Base-by-base conservation (phyloP, 2,329 filamentous ascomycete genomes). In the Aureobasidium sp. region DNA sequence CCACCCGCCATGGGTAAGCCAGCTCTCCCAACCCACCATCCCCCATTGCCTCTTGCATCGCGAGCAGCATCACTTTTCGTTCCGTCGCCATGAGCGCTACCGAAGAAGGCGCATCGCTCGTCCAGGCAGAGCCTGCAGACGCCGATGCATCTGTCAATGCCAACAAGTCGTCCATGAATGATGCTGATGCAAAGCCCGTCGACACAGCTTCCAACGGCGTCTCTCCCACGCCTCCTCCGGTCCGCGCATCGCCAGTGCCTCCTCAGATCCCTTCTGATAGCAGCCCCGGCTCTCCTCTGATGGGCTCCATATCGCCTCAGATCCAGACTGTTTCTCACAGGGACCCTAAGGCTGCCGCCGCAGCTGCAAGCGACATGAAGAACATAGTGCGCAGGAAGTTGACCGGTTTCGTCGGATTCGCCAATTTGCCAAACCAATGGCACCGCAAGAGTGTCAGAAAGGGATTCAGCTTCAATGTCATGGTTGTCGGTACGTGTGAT, bases 401-500 rank as follows among this genome's bases (percentile, higher is more conserved):
- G 75, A 97, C 94, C 56, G 94, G 94, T 74, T 99, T 97, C 72
- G 94, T 99, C 72, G 94, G 94, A 68, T 99, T 99, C 74, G 94
- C 94, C 77, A 99, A 99, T 77, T 80, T 99, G 75, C 94, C 94
- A 67, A 99, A 99, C 81, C 94, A 99, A 80, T 99, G 94, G 94
- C 94, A 99, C 83, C 93, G 94, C 78, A 99, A 99, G 88, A 97
- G 92, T 86, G 94, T 99, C 73, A 91, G 94, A 75, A 99, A 99
- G 80, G 94, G 94, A 65, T 99, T 99, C 86, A 99, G 97, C 85
- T 99, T 99, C 84, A 99, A 99, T 76, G 94, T 99, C 70, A 99
- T 99, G 94, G 94, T 99, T 78, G 94, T 99, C 79, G 94, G 94
- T 97, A 83, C 74, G 92, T 87, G 49, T 47, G 27, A 44, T 20